A percentile compares a stretch with the other conserved stretches of the same genome.
Evolutionary conservation across 2,329 filamentous ascomycete genomes (phyloP).

Genomic region (Aureobasidium sp.): DNA sequence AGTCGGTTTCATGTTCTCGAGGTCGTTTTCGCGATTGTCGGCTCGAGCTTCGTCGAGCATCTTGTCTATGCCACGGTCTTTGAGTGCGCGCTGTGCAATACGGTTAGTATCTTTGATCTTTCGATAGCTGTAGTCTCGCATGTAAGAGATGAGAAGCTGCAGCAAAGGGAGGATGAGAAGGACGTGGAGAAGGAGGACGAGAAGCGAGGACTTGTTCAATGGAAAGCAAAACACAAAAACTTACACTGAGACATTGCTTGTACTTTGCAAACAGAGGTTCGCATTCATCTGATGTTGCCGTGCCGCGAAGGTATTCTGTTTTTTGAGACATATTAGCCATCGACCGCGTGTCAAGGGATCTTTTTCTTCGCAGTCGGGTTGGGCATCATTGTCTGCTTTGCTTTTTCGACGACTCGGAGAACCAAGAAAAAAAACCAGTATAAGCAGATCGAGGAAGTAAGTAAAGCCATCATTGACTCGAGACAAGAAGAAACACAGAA

Average conservation of each 20-base stretch:
- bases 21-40: slow-evolving; percentile 81
- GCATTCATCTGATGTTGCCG: slow-evolving; percentile 79
- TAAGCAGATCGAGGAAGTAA: too few species aligned
- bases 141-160: too few species aligned
- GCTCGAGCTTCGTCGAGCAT: slow-evolving; percentile 87
- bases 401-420: too few species aligned
- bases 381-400: too few species aligned
- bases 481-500: too few species aligned
- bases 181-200: too few species aligned
- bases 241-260: slow-evolving; percentile 74
- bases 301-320: slow-evolving; percentile 82
- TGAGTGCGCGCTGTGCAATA: slow-evolving; percentile 63
- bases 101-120: slow-evolving; percentile 13
- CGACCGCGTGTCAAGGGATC: not conserved
- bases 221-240: slow-evolving; percentile 24
- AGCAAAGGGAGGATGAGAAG: too few species aligned
- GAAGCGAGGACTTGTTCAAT: too few species aligned
- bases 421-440: too few species aligned
- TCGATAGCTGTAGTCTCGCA: too few species aligned
- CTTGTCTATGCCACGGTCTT: slow-evolving; percentile 83
- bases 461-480: too few species aligned
- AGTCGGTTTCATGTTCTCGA: slow-evolving; percentile 52
- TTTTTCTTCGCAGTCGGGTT: not conserved
- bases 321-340: too few species aligned
- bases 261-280: slow-evolving; percentile 81